Evolutionary conservation across 2,329 filamentous ascomycete genomes (phyloP), one percentile per base, ranked within the genome.

Genomic region (Xylaria multiplex): DNA sequence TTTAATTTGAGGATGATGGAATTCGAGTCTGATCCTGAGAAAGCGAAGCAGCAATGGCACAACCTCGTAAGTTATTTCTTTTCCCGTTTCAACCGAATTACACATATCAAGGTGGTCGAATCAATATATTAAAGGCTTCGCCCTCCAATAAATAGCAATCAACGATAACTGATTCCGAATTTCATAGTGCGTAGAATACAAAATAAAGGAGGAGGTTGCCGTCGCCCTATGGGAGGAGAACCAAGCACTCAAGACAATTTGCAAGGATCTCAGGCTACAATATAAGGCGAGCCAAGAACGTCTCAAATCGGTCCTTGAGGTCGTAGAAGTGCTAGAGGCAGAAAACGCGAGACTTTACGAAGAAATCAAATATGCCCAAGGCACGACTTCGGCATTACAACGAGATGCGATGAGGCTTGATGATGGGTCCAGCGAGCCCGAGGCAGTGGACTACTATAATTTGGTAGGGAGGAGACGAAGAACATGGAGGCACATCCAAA

Each of bases 11-110:
- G 2, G 6, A 59, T 22, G 16, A n/a, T 9, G 2, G 32, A 54
- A 37, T 32, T 63, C 27, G 8, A n/a, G 52, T n/a, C 49, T 9
- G 16, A 66, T 27, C 59, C 19, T 22, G 32, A 66, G 13, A 6
- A 2, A 1, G 59, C 59, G 13, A 58, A 43, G 14, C 1, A 48
- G 13, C 53, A 63, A 14, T 62, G 53, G 54, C 40, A 22, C 24
- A 3, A 42, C 2, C 35, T 65, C 22, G 53, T 55, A 43, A 24
- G 13, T 8, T 32, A 5, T 5, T 8, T 13, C 4, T 40, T 40
- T 40, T 14, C 37, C 37, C 13, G 37, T 40, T 40, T 14, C 13
- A 5, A 13, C 37, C 13, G 5, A 40, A 40, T 14, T 14, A 40
- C 6, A 42, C n/a, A 16, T 32, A 50, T 35, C 14, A 9, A 52